These are phyloP conservation scores for Globisporangium carolinianum DNA, from an alignment of 352 stramenopile genomes.

Conservation along the genomic window DNA sequence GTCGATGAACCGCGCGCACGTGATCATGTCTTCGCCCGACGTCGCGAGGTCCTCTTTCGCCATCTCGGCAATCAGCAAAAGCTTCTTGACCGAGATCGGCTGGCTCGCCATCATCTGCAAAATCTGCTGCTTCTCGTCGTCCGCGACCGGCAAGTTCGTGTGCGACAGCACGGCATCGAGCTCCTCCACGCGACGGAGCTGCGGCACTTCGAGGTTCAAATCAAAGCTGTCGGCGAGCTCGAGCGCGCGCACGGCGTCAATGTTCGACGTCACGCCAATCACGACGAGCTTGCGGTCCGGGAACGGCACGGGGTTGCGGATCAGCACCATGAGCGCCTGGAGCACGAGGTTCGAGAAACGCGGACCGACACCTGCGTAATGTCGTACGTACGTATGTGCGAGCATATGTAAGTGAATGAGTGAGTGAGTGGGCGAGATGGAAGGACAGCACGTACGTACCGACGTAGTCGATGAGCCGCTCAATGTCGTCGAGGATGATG, in stretches of 20 bases:
- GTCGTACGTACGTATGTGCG: too few species aligned
- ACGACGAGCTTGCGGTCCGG: conserved; percentile 93
- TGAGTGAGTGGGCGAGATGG: too few species aligned
- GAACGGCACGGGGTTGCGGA: conserved; percentile 95
- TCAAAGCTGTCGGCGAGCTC: conserved; percentile 94
- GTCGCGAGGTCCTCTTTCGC: conserved; percentile 83
- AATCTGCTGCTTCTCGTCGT: conserved; percentile 61
- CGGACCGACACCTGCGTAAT: conserved; percentile 82
- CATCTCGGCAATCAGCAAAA: conserved; percentile 97
- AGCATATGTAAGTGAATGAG: too few species aligned
- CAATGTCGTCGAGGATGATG: conserved; percentile 99
- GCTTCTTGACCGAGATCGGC: conserved; percentile 97
- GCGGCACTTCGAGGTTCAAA: conserved; percentile 88
- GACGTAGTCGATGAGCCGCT: conserved; percentile 98
- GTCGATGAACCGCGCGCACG: conserved; percentile 73
- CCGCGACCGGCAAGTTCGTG: conserved; percentile 68
- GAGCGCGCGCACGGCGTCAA: conserved; percentile 89
- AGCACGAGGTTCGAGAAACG: conserved; percentile 98
- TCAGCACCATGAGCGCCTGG: conserved; percentile 97
- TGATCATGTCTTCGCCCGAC: conserved; percentile 63
- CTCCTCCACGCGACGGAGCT: conserved; percentile 86
- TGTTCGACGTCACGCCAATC: conserved; percentile 93
- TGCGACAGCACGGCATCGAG: conserved; percentile 84
- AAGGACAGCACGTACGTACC: conserved; percentile 25
- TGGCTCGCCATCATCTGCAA: conserved; percentile 74